Evolutionary conservation across 805 yeast species (phyloP).

Genomic region (Sugiyamaella qingdaonensis): DNA sequence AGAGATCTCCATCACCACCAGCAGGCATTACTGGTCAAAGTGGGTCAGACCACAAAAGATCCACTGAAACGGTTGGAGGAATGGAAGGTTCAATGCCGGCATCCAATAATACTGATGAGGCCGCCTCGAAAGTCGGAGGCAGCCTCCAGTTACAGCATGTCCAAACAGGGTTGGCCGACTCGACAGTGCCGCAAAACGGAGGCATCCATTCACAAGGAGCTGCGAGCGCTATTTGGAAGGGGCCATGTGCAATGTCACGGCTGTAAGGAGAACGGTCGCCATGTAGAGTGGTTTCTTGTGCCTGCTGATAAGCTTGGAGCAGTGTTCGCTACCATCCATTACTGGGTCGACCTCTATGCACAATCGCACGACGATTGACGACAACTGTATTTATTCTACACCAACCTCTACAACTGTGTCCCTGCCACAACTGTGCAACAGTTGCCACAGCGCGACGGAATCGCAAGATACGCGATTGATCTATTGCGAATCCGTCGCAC

Average conservation of each 20-base stretch:
- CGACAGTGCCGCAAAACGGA: slow-evolving; percentile 22
- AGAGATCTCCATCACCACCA: not conserved
- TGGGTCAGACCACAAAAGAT: slow-evolving; percentile 28
- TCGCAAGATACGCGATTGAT: too few species aligned
- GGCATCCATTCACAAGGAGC: slow-evolving; percentile 20
- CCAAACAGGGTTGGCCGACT: slow-evolving; percentile 27
- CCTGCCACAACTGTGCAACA: too few species aligned
- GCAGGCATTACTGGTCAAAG: slow-evolving; percentile 25
- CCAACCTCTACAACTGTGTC: not conserved
- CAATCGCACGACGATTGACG: not conserved
- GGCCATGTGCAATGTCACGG: slow-evolving; percentile 31
- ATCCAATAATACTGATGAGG: slow-evolving; percentile 21
- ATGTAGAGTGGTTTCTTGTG: slow-evolving; percentile 30
- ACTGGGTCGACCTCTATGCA: slow-evolving; percentile 14
- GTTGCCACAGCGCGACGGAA: too few species aligned
- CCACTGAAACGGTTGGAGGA: slow-evolving; percentile 28
- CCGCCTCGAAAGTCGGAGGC: slow-evolving; percentile 12
- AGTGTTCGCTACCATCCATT: slow-evolving; percentile 12
- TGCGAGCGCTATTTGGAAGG: slow-evolving; percentile 24
- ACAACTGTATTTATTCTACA: not conserved
- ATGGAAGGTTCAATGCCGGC: slow-evolving; percentile 30
- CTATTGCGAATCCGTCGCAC: too few species aligned
- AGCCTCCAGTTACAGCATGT: slow-evolving; percentile 12
- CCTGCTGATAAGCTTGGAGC: slow-evolving; percentile 8
- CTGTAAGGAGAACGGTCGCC: slow-evolving; percentile 22